Evolutionary conservation across 2,329 filamentous ascomycete genomes (phyloP).

Genomic region (Nemania sp.): DNA sequence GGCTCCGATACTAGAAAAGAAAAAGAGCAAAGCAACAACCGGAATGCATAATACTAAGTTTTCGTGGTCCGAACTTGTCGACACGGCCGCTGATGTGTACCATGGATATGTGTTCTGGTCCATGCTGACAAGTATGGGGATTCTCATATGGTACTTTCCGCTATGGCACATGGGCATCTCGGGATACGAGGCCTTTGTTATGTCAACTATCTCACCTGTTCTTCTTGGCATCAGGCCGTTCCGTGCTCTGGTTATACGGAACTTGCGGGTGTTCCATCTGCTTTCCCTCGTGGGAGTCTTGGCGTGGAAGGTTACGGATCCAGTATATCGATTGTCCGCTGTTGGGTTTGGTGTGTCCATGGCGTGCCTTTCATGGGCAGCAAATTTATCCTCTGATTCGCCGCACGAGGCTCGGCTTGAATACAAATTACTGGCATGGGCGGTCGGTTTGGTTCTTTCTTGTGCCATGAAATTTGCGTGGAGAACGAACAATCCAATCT

Average conservation of each 20-base stretch:
- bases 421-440: slow-evolving; percentile 77
- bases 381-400: slow-evolving; percentile 78
- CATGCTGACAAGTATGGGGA: slow-evolving; percentile 83
- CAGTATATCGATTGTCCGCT: slow-evolving; percentile 75
- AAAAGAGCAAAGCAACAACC: slow-evolving; percentile 74
- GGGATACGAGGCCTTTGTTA: slow-evolving; percentile 87
- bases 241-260: slow-evolving; percentile 67
- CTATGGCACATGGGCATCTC: slow-evolving; percentile 99
- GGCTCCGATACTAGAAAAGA: slow-evolving; percentile 65
- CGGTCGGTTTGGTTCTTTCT: slow-evolving; percentile 80
- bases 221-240: slow-evolving; percentile 73
- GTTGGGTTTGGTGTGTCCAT: slow-evolving; percentile 81
- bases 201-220: slow-evolving; percentile 80
- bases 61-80: slow-evolving; percentile 72
- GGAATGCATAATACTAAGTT: slow-evolving; percentile 73
- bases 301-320: slow-evolving; percentile 75
- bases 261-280: slow-evolving; percentile 73
- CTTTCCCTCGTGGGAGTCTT: slow-evolving; percentile 77
- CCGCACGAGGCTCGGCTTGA: slow-evolving; percentile 76
- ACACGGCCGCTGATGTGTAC: slow-evolving; percentile 86
- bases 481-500: slow-evolving; percentile 93
- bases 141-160: slow-evolving; percentile 96
- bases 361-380: slow-evolving; percentile 81
- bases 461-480: slow-evolving; percentile 90
- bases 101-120: slow-evolving; percentile 97